Percentiles rank a stretch among this genome's conserved stretches.
Evolutionary conservation across 2,329 filamentous ascomycete genomes (phyloP).

Genomic region (Cercospora nicotianae): DNA sequence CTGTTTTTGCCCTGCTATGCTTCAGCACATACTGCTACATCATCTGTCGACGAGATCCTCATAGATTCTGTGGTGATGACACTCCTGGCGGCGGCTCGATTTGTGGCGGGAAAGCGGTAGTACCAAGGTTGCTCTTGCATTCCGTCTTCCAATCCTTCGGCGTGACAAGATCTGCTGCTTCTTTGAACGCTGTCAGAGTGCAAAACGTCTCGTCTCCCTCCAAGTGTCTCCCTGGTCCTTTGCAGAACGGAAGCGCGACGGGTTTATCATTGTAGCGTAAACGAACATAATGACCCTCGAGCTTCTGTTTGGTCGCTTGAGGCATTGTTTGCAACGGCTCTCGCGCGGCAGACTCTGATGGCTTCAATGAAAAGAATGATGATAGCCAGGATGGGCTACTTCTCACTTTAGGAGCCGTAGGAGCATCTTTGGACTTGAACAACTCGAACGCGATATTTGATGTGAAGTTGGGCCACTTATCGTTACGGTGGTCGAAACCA

Average conservation of each 20-base stretch:
- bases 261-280: slow-evolving; percentile 87
- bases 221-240: slow-evolving; percentile 73
- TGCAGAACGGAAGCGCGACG: slow-evolving; percentile 80
- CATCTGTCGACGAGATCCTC: neutral
- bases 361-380: slow-evolving; percentile 29
- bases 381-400: slow-evolving; percentile 34
- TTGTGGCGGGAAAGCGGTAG: slow-evolving; percentile 41
- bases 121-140: slow-evolving; percentile 60
- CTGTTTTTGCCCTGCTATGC: neutral
- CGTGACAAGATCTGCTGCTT: slow-evolving; percentile 86
- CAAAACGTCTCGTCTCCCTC: slow-evolving; percentile 86
- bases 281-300: slow-evolving; percentile 82
- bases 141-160: slow-evolving; percentile 73
- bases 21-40: neutral
- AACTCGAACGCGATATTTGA: slow-evolving; percentile 89
- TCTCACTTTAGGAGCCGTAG: slow-evolving; percentile 22
- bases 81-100: slow-evolving; percentile 25
- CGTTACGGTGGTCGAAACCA: slow-evolving; percentile 64
- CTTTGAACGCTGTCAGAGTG: slow-evolving; percentile 88
- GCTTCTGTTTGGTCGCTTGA: slow-evolving; percentile 56
- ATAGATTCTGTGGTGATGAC: neutral
- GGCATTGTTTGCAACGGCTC: slow-evolving; percentile 59
- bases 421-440: slow-evolving; percentile 60
- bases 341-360: slow-evolving; percentile 42
- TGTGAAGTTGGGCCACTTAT: slow-evolving; percentile 87